Evolutionary conservation across 108 stramenopile species (phyloP).

Genomic region (Ochromonas danica): DNA sequence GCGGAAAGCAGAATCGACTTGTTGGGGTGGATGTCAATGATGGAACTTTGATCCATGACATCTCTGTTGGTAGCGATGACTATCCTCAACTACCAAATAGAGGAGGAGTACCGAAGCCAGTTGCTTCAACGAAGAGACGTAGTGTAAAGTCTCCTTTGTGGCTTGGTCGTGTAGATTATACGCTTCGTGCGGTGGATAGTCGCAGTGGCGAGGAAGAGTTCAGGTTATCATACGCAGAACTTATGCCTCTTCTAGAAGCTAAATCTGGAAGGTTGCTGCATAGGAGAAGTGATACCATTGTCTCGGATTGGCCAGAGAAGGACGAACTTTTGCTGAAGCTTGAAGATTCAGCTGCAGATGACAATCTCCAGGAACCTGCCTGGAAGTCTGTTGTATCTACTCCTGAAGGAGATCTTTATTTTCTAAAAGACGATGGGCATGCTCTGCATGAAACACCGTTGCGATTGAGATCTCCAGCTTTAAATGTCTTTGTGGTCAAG

Average conservation of each 20-base stretch:
- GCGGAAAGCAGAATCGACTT: background rate
- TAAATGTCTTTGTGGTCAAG: background rate
- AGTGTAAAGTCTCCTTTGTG: background rate
- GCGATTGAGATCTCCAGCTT: background rate
- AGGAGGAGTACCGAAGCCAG: no score
- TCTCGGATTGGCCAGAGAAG: background rate
- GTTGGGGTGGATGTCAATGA: background rate
- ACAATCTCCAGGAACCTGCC: background rate
- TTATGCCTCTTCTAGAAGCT: background rate
- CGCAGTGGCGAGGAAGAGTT: background rate
- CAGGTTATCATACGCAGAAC: background rate
- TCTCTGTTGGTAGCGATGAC: no score
- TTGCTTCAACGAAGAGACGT: no score
- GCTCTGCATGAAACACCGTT: background rate
- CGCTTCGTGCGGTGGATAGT: background rate
- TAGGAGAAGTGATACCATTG: no score
- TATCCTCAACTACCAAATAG: no score
- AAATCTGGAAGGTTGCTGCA: no score
- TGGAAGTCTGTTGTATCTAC: conserved; percentile 6
- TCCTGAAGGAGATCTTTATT: background rate
- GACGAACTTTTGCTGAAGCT: background rate
- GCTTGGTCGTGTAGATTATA: background rate
- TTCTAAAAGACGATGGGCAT: background rate
- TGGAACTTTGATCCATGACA: no score
- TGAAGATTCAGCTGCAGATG: background rate